Base-by-base conservation (phyloP, 305 asterid genomes). In the Fraxinus nigra region DNA sequence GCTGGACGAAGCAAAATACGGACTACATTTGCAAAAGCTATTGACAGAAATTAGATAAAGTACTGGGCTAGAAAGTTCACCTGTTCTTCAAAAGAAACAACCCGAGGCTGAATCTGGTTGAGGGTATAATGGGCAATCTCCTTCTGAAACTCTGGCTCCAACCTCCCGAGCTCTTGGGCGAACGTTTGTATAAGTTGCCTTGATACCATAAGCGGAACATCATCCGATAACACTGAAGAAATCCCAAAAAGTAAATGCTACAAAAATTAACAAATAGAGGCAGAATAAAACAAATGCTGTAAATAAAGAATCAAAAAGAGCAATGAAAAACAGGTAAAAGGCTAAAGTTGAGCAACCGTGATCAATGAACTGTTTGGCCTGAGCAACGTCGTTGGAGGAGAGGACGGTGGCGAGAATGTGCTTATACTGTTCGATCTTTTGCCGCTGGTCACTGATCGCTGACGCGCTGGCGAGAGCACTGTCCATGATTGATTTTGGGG, bases 1-100 rank as follows among this genome's bases (percentile, higher is more conserved):
- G 70, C 32, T 59, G 32, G 8, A 59, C 14, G 22, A 59, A 59
- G 70, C 9, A 59, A 59, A 59, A 7, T 59, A 6, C 5, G 4
- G 70, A 59, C 63, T 16, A n/a, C 9, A 54, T 54, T 54, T 54
- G 24, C 22, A n/a, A 54, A 54, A 0, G 8, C 1, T 54, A n/a
- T n/a, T n/a, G 9, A n/a, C 9, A 5, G 9, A 54, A 54, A 54
- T 18, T 18, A 51, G 7, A 54, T 2, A 24, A 26, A 13, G 26
- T 69, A 69, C 0, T 1, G 35, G 34, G 18, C 30, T 34, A 3
- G 76, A 63, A 61, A 78, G 35, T 43, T 26, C 79, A 94, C 98
- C 95, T 96, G 99, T 81, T 96, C 99, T 72, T 96, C 99, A 30
- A 96, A 93, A 5, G 98, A 94, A 74, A 96, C 98, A 46, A 94